phyloP scores from a whole-genome alignment of 1,139 yeast genomes.

The Blastobotrys niveus region DNA sequence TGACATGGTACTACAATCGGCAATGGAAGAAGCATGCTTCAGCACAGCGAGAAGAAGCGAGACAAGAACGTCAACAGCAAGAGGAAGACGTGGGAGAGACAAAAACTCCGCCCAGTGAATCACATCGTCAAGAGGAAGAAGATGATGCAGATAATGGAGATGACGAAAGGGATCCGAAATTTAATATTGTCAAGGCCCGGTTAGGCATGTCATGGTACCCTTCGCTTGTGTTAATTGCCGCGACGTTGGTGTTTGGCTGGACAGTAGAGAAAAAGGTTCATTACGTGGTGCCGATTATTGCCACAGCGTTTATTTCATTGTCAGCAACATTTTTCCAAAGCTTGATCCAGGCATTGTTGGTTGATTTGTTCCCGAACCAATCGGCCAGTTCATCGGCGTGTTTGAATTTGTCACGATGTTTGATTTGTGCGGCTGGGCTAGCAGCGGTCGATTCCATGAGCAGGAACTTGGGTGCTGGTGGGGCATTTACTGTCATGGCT shows the following conservation, averaged over 20 bases:
- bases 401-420: constrained; percentile 56
- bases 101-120: too few species aligned
- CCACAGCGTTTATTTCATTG: constrained; percentile 45
- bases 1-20: constrained; percentile 31
- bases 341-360: constrained; percentile 49
- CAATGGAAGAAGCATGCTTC: too few species aligned
- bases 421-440: constrained; percentile 54
- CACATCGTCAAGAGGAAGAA: constrained; percentile 17
- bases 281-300: constrained; percentile 52
- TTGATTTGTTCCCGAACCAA: constrained; percentile 55
- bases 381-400: constrained; percentile 60
- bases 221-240: constrained; percentile 28
- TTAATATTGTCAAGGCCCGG: constrained; percentile 48
- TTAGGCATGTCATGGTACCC: constrained; percentile 37
- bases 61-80: too few species aligned
- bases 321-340: constrained; percentile 49
- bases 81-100: too few species aligned
- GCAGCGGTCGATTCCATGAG: constrained; percentile 59
- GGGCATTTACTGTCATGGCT: constrained; percentile 55
- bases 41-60: too few species aligned
- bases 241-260: constrained; percentile 64
- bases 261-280: constrained; percentile 46
- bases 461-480: constrained; percentile 49
- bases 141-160: constrained; percentile 32
- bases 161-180: constrained; percentile 33